Percentiles rank a stretch among this genome's conserved stretches.
Conservation (phyloP, 2,329 filamentous ascomycete species). For the Cadophora malorum region DNA sequence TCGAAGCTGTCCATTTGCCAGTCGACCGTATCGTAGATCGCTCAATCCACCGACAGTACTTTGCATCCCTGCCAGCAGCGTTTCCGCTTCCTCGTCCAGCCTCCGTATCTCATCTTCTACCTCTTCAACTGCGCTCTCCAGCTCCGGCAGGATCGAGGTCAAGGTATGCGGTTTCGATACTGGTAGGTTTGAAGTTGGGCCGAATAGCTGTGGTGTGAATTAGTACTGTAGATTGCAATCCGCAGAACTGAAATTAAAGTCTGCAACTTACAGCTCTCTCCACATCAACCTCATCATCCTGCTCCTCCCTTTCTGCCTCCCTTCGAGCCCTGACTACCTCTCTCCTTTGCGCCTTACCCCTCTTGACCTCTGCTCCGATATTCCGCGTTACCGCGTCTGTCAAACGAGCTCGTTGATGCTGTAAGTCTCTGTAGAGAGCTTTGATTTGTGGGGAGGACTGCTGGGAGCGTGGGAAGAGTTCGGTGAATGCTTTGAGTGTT, state of each 20-base stretch:
- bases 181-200: constrained; percentile 53
- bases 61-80: constrained; percentile 65
- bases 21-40: constrained; percentile 80
- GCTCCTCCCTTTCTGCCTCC: constrained; percentile 59
- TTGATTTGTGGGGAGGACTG: constrained; percentile 43
- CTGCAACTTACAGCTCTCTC: constrained; percentile 57
- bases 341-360: constrained; percentile 63
- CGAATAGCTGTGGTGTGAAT: constrained; percentile 60
- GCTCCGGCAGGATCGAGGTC: constrained; percentile 68
- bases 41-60: constrained; percentile 76
- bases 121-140: constrained; percentile 69
- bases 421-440: constrained; percentile 77
- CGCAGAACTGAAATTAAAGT: neutral
- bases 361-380: constrained; percentile 68
- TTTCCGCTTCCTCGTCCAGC: constrained; percentile 68
- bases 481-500: constrained; percentile 75
- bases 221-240: constrained; percentile 5
- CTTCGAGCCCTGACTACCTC: constrained; percentile 61
- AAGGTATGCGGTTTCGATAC: constrained; percentile 63
- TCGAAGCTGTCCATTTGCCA: constrained; percentile 67
- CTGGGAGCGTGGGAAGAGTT: constrained; percentile 71
- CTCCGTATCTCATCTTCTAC: constrained; percentile 72
- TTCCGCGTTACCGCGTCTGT: constrained; percentile 71
- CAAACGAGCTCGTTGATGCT: constrained; percentile 72
- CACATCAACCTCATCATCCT: constrained; percentile 69